Base-by-base conservation (phyloP, 75 land plant species). In the Picea sitchensis region DNA sequence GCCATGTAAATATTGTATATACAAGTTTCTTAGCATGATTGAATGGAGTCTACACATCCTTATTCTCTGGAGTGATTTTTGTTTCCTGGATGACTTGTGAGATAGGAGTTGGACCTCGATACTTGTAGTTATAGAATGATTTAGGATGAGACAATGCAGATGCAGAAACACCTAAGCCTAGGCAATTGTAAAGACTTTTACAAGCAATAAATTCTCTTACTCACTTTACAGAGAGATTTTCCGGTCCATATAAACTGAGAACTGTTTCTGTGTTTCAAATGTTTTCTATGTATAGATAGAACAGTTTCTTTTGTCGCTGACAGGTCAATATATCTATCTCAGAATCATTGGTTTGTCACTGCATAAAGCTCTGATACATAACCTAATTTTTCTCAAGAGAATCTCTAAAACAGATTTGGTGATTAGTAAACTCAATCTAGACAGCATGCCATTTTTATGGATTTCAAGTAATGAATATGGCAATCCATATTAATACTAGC, bases 391-490 rank as follows among this genome's bases (percentile, higher is more conserved):
- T 64, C 31, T 64, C 34, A 30, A 30, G 14, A 21, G 3, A 11
- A 8, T 26, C 14, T 9, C 12, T 26, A 51, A 51, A 51, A 3
- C 1, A 64, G 31, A 64, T 64, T 64, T 31, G 32, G 11, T 51
- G 56, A 8, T 23, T 64, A 8, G 0, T 64, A 64, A 64, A 64
- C 26, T 31, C 65, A 64, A 31, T 64, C 14, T 64, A 12, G 26
- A 64, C 65, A 64, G 65, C 65, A 64, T 64, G 31, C 34, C 34
- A 64, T 64, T 26, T 23, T 64, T 64, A 64, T 64, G 14, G 65
- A 31, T 30, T 30, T 64, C 14, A 9, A 64, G 31, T 30, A 3
- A 3, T 13, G 14, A 26, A 64, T 23, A 14, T 30, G 34, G 31
- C 26, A 64, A 21, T 30, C 32, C 12, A 51, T 51, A 51, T 51